Evolutionary conservation across 495 filamentous ascomycete species (phyloP), one percentile per base, ranked within the genome.

Genomic region (Penicillium pancosmium): DNA sequence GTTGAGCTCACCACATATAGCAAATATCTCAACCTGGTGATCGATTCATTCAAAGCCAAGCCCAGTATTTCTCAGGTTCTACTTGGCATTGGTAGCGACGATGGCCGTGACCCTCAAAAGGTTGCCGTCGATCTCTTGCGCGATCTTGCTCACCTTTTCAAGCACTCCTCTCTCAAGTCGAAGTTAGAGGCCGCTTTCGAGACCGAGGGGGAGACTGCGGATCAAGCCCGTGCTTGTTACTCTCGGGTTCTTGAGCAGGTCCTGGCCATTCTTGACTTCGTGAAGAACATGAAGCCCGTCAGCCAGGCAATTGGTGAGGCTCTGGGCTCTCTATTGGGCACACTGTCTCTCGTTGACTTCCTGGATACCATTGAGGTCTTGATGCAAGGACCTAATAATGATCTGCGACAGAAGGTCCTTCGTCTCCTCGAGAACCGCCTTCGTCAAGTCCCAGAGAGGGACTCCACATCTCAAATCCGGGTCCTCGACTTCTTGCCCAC

Each of bases 331-430:
- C 76, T 94, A 6, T 80, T 98, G 16, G 84, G 88, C 50, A 83
- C 95, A 15, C 78, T 96, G 46, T 91, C 92, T 4, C 90, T 89
- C 8, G 79, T 84, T 38, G 90, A 96, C 72, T 91, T 97, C 74
- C 85, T 96, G 63, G 87, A 89, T 65, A 89, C 90, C 18, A 87
- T 93, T 44, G 89, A 93, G 59, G 81, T 83, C 16, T 76, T 98
- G 34, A 83, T 97, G 19, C 82, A 88, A 54, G 83, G 86, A 16
- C 84, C 87, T 2, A 86, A 90, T 51, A 78, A 89, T 55, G 81
- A 86, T 35, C 76, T 96, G 40, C 87, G 89, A 7, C 86, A 87
- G 55, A 91, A 91, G 69, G 87, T 93, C 43, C 82, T 98, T 33
- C 86, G 83, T 46, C 84, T 93, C 6, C 79, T 98, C 15, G 89